Evolutionary conservation across 371 early-diverging fungal species (phyloP).

Genomic region (Choanephora cucurbitarum): DNA sequence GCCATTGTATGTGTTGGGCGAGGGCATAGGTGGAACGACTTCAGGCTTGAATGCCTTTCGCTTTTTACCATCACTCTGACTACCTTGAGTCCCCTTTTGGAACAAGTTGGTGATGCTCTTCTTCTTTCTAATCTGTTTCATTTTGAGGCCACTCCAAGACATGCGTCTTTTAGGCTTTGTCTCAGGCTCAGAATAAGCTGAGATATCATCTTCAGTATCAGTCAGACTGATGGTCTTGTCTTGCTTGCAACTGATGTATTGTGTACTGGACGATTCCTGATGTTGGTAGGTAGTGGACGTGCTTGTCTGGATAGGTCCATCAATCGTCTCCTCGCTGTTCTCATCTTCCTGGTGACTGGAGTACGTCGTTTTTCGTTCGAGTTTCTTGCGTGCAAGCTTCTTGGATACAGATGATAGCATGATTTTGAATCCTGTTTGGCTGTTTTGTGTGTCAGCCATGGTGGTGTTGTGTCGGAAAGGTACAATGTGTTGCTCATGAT

Average conservation of each 20-base stretch:
- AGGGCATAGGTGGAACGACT: neutral
- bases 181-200: constrained; percentile 13
- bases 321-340: constrained; percentile 10
- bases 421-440: constrained; percentile 25
- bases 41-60: neutral
- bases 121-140: constrained; percentile 13
- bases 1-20: neutral
- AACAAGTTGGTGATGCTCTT: constrained; percentile 27
- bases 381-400: constrained; percentile 47
- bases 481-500: too few species aligned
- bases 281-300: constrained; percentile 28
- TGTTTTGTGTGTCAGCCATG: neutral
- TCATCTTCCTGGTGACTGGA: constrained; percentile 3
- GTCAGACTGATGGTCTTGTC: neutral
- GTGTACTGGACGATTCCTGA: constrained; percentile 6
- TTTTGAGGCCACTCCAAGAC: constrained; percentile 30
- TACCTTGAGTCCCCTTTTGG: constrained; percentile 22
- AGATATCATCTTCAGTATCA: constrained; percentile 1
- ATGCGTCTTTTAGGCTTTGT: constrained; percentile 15
- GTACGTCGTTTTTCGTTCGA: constrained; percentile 37
- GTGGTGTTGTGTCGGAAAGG: neutral
- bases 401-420: constrained; percentile 58
- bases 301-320: constrained; percentile 25
- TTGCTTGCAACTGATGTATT: neutral
- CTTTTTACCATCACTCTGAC: constrained; percentile 4